phyloP scores from a whole-genome alignment of 306 rosid genomes.

The Hippophae gyantsensis region DNA sequence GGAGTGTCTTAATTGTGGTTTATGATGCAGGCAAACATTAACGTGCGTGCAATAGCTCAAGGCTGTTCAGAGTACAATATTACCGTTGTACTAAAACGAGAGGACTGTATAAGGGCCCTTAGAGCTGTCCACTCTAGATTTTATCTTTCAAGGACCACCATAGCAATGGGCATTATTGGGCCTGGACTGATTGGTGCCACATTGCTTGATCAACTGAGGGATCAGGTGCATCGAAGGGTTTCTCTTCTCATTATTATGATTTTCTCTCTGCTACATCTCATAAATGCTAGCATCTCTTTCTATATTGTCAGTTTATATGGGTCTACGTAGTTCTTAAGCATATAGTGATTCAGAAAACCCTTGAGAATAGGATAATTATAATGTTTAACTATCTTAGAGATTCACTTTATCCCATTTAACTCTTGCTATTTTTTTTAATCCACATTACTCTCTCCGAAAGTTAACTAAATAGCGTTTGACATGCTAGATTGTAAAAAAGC shows the following conservation, averaged over 20 bases:
- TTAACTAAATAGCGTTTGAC: too few species aligned
- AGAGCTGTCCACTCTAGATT: constrained; percentile 96
- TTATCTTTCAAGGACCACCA: constrained; percentile 86
- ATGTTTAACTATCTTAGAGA: not conserved
- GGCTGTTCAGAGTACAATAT: constrained; percentile 96
- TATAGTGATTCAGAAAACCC: not conserved
- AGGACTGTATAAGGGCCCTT: constrained; percentile 88
- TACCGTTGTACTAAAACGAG: constrained; percentile 82
- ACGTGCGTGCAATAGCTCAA: constrained; percentile 98
- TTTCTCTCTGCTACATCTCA: not conserved
- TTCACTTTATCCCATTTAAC: too few species aligned
- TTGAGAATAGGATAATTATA: too few species aligned
- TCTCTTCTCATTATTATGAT: not conserved
- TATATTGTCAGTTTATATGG: not conserved
- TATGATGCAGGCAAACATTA: constrained; percentile 70
- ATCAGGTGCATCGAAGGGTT: constrained; percentile 55
- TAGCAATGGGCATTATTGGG: constrained; percentile 93
- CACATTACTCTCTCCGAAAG: too few species aligned
- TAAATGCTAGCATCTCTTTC: not conserved
- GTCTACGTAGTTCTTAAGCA: not conserved
- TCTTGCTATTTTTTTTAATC: too few species aligned
- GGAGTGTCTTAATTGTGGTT: constrained; percentile 10
- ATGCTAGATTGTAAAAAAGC: too few species aligned
- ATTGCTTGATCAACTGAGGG: constrained; percentile 87
- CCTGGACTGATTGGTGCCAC: constrained; percentile 96